phyloP scores from a whole-genome alignment of 2,329 filamentous ascomycete genomes.

The Monilinia laxa region DNA sequence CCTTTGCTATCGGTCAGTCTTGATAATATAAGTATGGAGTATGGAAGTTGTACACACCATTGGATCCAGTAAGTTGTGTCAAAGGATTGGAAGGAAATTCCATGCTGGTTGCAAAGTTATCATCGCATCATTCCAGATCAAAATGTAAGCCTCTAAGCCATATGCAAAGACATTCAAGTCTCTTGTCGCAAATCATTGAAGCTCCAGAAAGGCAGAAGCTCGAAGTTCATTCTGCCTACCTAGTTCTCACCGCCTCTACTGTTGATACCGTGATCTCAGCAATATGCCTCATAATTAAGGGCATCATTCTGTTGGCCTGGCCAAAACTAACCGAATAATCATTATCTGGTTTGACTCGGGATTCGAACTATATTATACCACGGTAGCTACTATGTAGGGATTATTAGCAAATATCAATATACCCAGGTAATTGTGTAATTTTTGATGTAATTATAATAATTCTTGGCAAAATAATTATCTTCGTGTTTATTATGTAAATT shows the following conservation, averaged over 20 bases:
- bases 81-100: slow-evolving; percentile 48
- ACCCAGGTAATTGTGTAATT: too few relatives aligned
- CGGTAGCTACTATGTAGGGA: too few relatives aligned
- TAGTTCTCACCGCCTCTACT: background rate
- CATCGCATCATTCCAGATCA: slow-evolving; percentile 14
- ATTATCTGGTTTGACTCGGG: too few relatives aligned
- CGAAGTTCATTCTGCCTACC: background rate
- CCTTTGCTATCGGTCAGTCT: slow-evolving; percentile 46
- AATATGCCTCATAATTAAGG: background rate
- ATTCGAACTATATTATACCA: too few relatives aligned
- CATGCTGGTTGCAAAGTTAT: slow-evolving; percentile 35
- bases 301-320: too few relatives aligned
- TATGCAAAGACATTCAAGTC: background rate
- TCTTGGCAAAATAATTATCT: too few relatives aligned
- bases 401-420: too few relatives aligned
- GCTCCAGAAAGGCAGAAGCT: background rate
- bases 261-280: background rate
- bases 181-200: background rate
- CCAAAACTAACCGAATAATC: too few relatives aligned
- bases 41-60: slow-evolving; percentile 47
- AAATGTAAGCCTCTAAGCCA: background rate
- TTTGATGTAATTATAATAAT: background rate
- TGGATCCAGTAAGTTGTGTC: slow-evolving; percentile 58
- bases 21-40: background rate
- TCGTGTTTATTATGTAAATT: too few relatives aligned